phyloP scores from a whole-genome alignment of 495 filamentous ascomycete species.

The Aspergillus haitiensis region DNA sequence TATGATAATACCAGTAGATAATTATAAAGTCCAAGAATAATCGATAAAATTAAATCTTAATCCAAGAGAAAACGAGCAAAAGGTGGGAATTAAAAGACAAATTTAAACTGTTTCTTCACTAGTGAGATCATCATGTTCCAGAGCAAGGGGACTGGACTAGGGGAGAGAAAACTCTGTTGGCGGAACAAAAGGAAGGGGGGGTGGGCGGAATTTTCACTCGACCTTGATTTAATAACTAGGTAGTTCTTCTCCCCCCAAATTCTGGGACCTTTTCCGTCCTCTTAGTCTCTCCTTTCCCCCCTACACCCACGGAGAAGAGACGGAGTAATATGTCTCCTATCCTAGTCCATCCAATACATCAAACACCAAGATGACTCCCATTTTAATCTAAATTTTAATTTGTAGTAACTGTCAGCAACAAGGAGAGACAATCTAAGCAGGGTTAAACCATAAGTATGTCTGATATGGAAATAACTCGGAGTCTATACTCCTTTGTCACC shows the following conservation, averaged over 20 bases:
- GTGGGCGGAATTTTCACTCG: slow-evolving; percentile 7
- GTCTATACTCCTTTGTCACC: not conserved
- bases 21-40: slow-evolving; percentile 2
- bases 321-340: not conserved
- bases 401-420: not conserved
- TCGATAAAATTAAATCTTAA: slow-evolving; percentile 3
- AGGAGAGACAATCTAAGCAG: not conserved
- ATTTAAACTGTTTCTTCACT: slow-evolving; percentile 5
- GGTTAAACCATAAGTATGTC: not conserved
- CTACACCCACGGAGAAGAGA: not conserved
- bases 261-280: not conserved
- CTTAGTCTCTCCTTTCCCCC: not conserved
- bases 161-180: slow-evolving; percentile 26
- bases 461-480: not conserved
- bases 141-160: slow-evolving; percentile 18
- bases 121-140: slow-evolving; percentile 13
- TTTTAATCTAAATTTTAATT: slow-evolving; percentile 1
- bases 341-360: no score
- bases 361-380: not conserved
- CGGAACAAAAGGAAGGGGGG: slow-evolving; percentile 19
- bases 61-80: not conserved
- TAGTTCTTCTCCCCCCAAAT: not conserved
- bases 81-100: not conserved
- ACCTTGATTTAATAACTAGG: slow-evolving; percentile 1
- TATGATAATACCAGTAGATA: slow-evolving; percentile 12